Conservation (phyloP, 2,329 filamentous ascomycete genomes). For the Nectriaceae sp. region DNA sequence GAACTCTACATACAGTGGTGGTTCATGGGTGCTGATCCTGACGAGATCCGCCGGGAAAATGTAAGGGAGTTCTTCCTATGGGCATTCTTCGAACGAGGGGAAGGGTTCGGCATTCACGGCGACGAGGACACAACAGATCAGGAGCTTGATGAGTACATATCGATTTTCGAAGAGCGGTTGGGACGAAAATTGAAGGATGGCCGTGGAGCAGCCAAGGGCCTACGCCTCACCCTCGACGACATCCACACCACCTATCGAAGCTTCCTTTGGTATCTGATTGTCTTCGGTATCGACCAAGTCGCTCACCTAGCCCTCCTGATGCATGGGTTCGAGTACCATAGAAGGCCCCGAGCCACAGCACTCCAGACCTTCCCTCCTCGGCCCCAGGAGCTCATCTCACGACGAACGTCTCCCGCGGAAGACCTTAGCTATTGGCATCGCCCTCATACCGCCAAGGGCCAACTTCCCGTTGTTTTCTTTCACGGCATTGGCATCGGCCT, state of each 20-base stretch:
- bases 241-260: conserved; percentile 63
- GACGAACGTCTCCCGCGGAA: conserved; percentile 48
- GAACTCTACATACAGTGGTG: conserved; percentile 62
- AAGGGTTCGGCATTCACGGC: conserved; percentile 20
- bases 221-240: conserved; percentile 68
- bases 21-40: conserved; percentile 62
- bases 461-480: conserved; percentile 65
- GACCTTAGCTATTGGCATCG: conserved; percentile 66
- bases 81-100: conserved; percentile 61
- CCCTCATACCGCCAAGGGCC: conserved; percentile 52
- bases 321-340: conserved; percentile 55
- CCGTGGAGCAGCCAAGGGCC: conserved; percentile 53
- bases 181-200: conserved; percentile 55
- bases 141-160: conserved; percentile 50
- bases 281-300: conserved; percentile 56
- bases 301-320: conserved; percentile 47
- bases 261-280: conserved; percentile 63
- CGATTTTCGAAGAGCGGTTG: conserved; percentile 54
- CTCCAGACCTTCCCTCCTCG: conserved; percentile 59
- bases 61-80: conserved; percentile 67
- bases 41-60: conserved; percentile 67
- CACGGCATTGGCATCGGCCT: conserved; percentile 73
- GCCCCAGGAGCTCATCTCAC: conserved; percentile 49
- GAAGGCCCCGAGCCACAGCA: conserved; percentile 31
- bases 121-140: conserved; percentile 33